These are phyloP conservation scores for Talaromyces nanjingensis DNA, from an alignment of 495 filamentous ascomycete species.

Conservation along the genomic window DNA sequence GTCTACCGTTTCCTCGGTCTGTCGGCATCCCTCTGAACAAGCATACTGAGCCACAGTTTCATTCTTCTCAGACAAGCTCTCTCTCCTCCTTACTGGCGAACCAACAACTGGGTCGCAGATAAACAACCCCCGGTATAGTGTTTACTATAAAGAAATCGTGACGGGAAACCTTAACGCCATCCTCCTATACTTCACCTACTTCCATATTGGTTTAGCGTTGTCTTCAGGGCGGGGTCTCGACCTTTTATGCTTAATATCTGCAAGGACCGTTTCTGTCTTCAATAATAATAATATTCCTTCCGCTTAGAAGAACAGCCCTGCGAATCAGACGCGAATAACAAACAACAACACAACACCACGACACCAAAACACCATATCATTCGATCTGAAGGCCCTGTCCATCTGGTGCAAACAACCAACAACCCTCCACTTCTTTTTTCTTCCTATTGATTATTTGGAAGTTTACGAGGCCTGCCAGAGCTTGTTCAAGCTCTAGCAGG, in stretches of 20 bases:
- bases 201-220: constrained; percentile 6
- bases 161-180: background rate
- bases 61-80: background rate
- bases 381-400: background rate
- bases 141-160: background rate
- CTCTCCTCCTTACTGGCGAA: background rate
- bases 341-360: background rate
- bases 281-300: constrained; percentile 7
- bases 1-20: background rate
- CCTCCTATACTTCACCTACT: constrained; percentile 3
- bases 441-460: background rate
- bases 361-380: background rate
- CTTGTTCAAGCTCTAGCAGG: constrained; percentile 31
- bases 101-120: background rate
- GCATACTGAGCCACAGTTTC: background rate
- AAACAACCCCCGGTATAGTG: background rate
- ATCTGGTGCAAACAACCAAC: background rate
- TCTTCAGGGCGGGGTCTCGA: constrained; percentile 11
- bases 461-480: constrained; percentile 26
- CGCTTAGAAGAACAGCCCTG: background rate
- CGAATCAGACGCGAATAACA: constrained; percentile 3
- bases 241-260: constrained; percentile 10
- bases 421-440: background rate
- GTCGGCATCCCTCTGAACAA: background rate
- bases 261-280: constrained; percentile 1